Evolutionary conservation across 139 green algal species (phyloP).

Genomic region (Helicosporidium sp.): DNA sequence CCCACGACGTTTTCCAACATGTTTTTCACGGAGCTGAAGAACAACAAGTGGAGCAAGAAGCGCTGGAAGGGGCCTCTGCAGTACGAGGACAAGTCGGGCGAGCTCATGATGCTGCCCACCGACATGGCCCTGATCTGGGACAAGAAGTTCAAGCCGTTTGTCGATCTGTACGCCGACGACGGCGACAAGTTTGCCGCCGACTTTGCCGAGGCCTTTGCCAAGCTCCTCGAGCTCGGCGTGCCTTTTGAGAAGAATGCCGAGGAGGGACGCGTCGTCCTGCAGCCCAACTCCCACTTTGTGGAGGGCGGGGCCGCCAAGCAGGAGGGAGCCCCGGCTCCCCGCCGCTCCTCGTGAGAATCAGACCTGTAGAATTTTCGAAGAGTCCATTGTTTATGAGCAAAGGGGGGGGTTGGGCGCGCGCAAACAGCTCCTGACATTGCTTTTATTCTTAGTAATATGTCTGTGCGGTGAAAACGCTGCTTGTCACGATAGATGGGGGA

Average conservation of each 20-base stretch:
- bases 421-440: no score
- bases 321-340: no score
- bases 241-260: slow-evolving; percentile 9
- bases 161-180: slow-evolving; percentile 35
- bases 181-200: slow-evolving; percentile 23
- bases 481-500: no score
- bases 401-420: no score
- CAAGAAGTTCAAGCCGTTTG: slow-evolving; percentile 49
- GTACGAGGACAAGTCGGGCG: slow-evolving; percentile 51
- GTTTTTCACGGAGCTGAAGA: slow-evolving; percentile 54
- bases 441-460: no score
- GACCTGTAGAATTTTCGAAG: no score
- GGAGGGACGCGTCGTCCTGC: not conserved
- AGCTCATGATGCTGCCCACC: slow-evolving; percentile 77
- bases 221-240: slow-evolving; percentile 23
- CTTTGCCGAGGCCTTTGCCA: slow-evolving; percentile 18
- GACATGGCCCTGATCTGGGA: slow-evolving; percentile 22
- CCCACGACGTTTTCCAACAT: slow-evolving; percentile 71
- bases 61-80: slow-evolving; percentile 58
- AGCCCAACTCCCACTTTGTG: not conserved
- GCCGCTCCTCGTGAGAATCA: not conserved
- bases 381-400: no score
- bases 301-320: no score
- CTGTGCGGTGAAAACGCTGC: no score
- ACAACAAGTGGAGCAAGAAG: slow-evolving; percentile 65